A percentile compares a stretch with the other conserved stretches of the same genome.
These are phyloP conservation scores for Calamus simplicifolius DNA, from an alignment of 176 grass and related monocot genomes.

Conservation along the genomic window DNA sequence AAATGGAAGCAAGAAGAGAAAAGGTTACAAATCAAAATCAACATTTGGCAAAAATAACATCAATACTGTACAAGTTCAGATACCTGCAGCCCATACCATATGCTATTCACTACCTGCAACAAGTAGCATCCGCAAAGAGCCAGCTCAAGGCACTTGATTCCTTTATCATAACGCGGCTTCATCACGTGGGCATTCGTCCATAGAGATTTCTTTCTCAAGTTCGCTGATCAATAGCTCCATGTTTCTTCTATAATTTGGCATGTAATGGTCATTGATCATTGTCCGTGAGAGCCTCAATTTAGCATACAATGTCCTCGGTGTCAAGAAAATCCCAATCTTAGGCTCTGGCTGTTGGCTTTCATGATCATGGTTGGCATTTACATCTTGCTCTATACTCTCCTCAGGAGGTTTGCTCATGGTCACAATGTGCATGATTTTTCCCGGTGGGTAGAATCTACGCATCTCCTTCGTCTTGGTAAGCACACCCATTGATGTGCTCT, in stretches of 20 bases:
- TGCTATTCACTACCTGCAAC: too few species aligned
- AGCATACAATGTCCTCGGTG: slow-evolving; percentile 74
- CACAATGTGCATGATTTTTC: slow-evolving; percentile 93
- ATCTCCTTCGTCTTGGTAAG: slow-evolving; percentile 54
- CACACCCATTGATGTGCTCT: slow-evolving; percentile 20
- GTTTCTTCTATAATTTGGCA: slow-evolving; percentile 88
- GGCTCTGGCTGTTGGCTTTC: slow-evolving; percentile 1
- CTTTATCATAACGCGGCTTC: not conserved
- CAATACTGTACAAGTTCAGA: too few species aligned
- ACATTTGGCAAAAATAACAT: too few species aligned
- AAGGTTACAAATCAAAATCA: too few species aligned
- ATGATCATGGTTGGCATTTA: slow-evolving; percentile 10
- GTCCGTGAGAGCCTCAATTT: slow-evolving; percentile 82
- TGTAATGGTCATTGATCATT: slow-evolving; percentile 98
- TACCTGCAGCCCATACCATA: too few species aligned
- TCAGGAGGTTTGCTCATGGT: slow-evolving; percentile 19
- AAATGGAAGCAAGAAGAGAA: too few species aligned
- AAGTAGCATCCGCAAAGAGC: too few species aligned
- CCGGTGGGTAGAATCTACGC: slow-evolving; percentile 92
- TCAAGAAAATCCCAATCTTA: slow-evolving; percentile 68
- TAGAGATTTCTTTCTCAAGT: slow-evolving; percentile 40
- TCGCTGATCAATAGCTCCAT: slow-evolving; percentile 52
- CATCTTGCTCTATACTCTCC: slow-evolving; percentile 17
- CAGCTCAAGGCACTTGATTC: too few species aligned
- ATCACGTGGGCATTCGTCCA: not conserved